Evolutionary conservation across 164 flowering plant genomes (phyloP).

Genomic region (Aristolochia californica): DNA sequence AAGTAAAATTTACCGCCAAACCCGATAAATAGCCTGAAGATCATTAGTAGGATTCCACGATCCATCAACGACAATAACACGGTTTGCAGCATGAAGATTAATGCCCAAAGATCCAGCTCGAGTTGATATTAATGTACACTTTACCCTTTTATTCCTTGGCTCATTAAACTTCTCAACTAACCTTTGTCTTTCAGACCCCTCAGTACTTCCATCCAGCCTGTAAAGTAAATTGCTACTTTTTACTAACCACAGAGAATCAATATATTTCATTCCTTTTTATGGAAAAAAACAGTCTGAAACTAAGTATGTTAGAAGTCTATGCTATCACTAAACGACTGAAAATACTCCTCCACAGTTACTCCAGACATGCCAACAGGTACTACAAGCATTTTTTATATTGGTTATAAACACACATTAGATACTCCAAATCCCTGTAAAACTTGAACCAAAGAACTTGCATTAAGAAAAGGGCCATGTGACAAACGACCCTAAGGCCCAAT

Average conservation of each 20-base stretch:
- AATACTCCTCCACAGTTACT: too few relatives aligned
- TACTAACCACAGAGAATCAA: background rate
- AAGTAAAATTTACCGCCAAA: constrained; percentile 55
- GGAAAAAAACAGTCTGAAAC: too few relatives aligned
- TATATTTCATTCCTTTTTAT: too few relatives aligned
- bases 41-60: constrained; percentile 99
- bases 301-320: too few relatives aligned
- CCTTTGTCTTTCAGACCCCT: constrained; percentile 77
- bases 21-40: constrained; percentile 97
- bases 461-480: too few relatives aligned
- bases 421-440: too few relatives aligned
- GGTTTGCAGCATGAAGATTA: constrained; percentile 94
- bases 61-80: constrained; percentile 92
- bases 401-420: too few relatives aligned
- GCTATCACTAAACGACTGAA: too few relatives aligned
- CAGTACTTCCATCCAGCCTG: constrained; percentile 94
- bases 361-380: too few relatives aligned
- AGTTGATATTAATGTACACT: constrained; percentile 87
- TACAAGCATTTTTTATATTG: too few relatives aligned
- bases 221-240: background rate
- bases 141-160: constrained; percentile 70
- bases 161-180: constrained; percentile 86
- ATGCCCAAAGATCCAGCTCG: constrained; percentile 97
- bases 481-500: too few relatives aligned
- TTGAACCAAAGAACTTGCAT: too few relatives aligned